These are phyloP conservation scores for Omphalotus guepiniiformis DNA, from an alignment of 768 basidiomycete species.

Conservation along the genomic window DNA sequence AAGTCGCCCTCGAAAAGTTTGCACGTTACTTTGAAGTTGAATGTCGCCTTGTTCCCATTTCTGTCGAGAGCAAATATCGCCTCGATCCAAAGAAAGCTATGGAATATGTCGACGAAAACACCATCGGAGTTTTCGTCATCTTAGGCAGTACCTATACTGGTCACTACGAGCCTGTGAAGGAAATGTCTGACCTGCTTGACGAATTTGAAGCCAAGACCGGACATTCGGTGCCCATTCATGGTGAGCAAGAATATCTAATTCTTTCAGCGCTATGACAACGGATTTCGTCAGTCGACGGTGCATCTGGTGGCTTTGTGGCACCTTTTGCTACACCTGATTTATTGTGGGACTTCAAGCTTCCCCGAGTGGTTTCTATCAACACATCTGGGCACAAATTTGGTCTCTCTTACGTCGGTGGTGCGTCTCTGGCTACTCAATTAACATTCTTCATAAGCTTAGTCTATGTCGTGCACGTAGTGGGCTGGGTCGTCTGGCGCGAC, in stretches of 20 bases:
- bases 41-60: slow-evolving; percentile 48
- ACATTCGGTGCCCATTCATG: slow-evolving; percentile 61
- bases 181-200: slow-evolving; percentile 73
- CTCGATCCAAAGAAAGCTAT: slow-evolving; percentile 61
- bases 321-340: slow-evolving; percentile 58
- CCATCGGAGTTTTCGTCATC: slow-evolving; percentile 63
- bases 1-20: slow-evolving; percentile 70
- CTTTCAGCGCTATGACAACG: slow-evolving; percentile 39
- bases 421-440: too few species aligned
- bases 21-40: slow-evolving; percentile 72
- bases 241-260: slow-evolving; percentile 41
- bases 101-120: slow-evolving; percentile 69
- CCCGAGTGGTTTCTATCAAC: slow-evolving; percentile 60
- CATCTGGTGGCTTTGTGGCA: slow-evolving; percentile 64
- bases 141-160: slow-evolving; percentile 60
- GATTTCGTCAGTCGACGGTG: slow-evolving; percentile 46
- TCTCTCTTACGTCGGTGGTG: slow-evolving; percentile 49
- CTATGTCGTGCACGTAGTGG: slow-evolving; percentile 24
- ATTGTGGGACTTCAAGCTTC: slow-evolving; percentile 60
- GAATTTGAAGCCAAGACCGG: slow-evolving; percentile 62
- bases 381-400: slow-evolving; percentile 64
- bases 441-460: background rate
- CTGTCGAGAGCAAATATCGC: slow-evolving; percentile 47
- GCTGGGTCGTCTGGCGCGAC: slow-evolving; percentile 68
- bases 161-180: slow-evolving; percentile 74